Evolutionary conservation across 495 filamentous ascomycete species (phyloP).

Genomic region (Penicillium cinerascens): DNA sequence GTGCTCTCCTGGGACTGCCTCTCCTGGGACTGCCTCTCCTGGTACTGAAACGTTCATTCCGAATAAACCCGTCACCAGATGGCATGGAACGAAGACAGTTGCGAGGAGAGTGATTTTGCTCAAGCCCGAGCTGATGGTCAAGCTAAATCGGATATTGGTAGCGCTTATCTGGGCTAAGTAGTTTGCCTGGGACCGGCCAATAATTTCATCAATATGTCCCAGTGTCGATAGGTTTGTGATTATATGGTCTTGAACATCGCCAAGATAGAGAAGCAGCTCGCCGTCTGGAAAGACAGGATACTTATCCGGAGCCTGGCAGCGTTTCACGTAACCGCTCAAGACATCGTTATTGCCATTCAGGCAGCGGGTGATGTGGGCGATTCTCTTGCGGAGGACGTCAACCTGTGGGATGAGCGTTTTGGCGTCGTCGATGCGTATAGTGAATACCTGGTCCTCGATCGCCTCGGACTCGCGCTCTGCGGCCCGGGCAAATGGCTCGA

Average conservation of each 20-base stretch:
- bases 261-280: conserved; percentile 86
- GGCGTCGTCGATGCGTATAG: conserved; percentile 78
- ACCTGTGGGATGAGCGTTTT: conserved; percentile 74
- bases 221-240: conserved; percentile 91
- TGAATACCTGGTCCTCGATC: conserved; percentile 90
- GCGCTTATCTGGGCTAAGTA: conserved; percentile 92
- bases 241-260: conserved; percentile 97
- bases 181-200: conserved; percentile 81
- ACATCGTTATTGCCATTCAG: conserved; percentile 92
- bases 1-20: too few species aligned
- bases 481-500: conserved; percentile 73
- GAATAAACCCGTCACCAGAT: conserved; percentile 86
- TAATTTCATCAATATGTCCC: conserved; percentile 89
- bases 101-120: conserved; percentile 92
- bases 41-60: conserved; percentile 96
- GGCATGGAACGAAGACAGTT: conserved; percentile 87
- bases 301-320: conserved; percentile 76
- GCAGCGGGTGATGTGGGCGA: conserved; percentile 81
- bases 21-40: conserved; percentile 50
- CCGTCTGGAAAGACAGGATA: conserved; percentile 82
- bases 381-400: conserved; percentile 80
- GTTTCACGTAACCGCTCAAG: conserved; percentile 91
- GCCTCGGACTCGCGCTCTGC: conserved; percentile 77
- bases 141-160: conserved; percentile 73
- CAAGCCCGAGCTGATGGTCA: conserved; percentile 67